phyloP scores from a whole-genome alignment of 2,329 filamentous ascomycete species.

The Pyrenophora tritici-repentis region DNA sequence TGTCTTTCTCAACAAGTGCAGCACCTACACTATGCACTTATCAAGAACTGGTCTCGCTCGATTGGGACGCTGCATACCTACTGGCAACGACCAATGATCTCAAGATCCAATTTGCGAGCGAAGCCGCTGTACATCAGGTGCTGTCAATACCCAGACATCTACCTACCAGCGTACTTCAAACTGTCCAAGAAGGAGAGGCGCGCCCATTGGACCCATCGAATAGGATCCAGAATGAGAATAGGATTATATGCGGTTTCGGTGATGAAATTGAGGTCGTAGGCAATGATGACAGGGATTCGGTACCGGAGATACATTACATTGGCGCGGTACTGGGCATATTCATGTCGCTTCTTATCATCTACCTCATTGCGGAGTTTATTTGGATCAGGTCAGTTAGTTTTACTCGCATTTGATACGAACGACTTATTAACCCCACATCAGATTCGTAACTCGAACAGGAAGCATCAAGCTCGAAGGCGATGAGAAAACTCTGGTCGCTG shows the following conservation, averaged over 20 bases:
- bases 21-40: conserved; percentile 28
- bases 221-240: conserved; percentile 21
- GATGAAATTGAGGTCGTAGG: conserved; percentile 27
- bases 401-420: neutral
- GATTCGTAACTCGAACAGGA: conserved; percentile 14
- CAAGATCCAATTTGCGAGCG: conserved; percentile 31
- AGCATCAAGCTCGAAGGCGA: conserved; percentile 29
- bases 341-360: conserved; percentile 23
- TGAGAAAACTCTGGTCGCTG: conserved; percentile 26
- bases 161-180: conserved; percentile 24
- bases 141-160: conserved; percentile 25
- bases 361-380: conserved; percentile 22
- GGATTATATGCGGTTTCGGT: conserved; percentile 32
- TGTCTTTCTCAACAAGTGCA: conserved; percentile 28
- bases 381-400: conserved; percentile 26
- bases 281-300: neutral
- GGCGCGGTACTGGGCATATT: conserved; percentile 26
- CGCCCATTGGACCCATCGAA: conserved; percentile 7
- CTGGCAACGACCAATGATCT: conserved; percentile 29
- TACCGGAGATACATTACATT: conserved; percentile 19
- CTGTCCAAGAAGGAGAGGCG: conserved; percentile 17
- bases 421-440: conserved; percentile 9
- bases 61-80: conserved; percentile 30
- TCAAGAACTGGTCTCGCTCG: conserved; percentile 25
- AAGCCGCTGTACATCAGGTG: conserved; percentile 25